These are phyloP conservation scores for Dothideomycetes sp. DNA, from an alignment of 2,329 filamentous ascomycete species.

Conservation along the genomic window DNA sequence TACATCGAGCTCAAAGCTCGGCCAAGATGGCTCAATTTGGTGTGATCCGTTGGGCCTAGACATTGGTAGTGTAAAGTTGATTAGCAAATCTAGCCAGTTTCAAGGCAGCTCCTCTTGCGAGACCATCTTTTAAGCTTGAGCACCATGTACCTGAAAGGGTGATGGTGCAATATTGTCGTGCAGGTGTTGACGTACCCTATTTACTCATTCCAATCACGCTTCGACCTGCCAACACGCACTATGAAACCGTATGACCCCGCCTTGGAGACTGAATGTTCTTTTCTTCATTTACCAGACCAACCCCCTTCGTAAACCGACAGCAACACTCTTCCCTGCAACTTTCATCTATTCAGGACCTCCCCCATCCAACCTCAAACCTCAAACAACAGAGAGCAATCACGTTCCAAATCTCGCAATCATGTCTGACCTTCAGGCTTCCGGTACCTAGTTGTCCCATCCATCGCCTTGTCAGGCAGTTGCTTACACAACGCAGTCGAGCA, in stretches of 20 bases:
- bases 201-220: conserved; percentile 2
- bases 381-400: too few relatives aligned
- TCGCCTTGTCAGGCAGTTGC: conserved; percentile 15
- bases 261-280: conserved; percentile 1
- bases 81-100: background rate
- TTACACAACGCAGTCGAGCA: conserved; percentile 32
- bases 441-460: too few relatives aligned
- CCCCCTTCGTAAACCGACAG: too few relatives aligned
- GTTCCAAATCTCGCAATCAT: too few relatives aligned
- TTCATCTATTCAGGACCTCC: too few relatives aligned
- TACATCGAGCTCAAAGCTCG: background rate
- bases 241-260: conserved; percentile 4
- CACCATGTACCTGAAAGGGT: too few relatives aligned
- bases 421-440: conserved; percentile 57
- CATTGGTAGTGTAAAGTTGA: background rate
- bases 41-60: background rate
- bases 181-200: too few relatives aligned
- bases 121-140: too few relatives aligned
- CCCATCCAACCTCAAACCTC: too few relatives aligned
- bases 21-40: background rate
- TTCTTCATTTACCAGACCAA: too few relatives aligned
- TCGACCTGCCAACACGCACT: conserved; percentile 1
- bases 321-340: conserved; percentile 9
- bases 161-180: too few relatives aligned
- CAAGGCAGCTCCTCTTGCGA: background rate